Base-by-base conservation (phyloP, 2,329 filamentous ascomycete genomes). In the Exophiala alcalophila region DNA sequence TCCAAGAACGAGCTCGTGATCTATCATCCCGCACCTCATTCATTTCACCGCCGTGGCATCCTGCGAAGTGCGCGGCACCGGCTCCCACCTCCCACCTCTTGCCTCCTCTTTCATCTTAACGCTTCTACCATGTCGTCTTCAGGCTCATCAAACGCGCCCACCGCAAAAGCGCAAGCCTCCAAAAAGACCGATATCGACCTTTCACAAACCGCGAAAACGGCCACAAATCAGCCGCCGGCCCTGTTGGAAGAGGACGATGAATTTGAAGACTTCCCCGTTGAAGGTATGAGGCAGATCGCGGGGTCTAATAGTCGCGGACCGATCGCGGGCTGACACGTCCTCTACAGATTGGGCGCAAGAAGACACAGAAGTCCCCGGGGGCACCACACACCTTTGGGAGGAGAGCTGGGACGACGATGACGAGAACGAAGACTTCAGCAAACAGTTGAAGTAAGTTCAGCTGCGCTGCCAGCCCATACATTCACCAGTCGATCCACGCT, bases 371-470 rank as follows among this genome's bases (percentile, higher is more conserved):
- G 51, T 55, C 14, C 53, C 84, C 44, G 75, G 77, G 59, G 80
- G 75, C 49, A 80, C 72, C 57, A 79, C 82, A 65, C 90, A 97
- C 71, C 74, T 98, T 40, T 98, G 92, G 92, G 92, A 98, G 69
- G 92, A 98, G 76, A 96, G 89, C 75, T 98, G 92, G 92, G 92
- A 98, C 63, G 92, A 98, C 61, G 91, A 97, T 65, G 92, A 97
- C 69, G 92, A 88, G 55, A 92, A 78, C 59, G 92, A 98, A 64
- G 92, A 98, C 61, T 98, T 98, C 66, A 92, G 89, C 9, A 80
- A 86, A 60, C 91, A 97, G 73, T 71, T 98, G 61, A 94, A 88
- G 91, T 95, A 67, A 56, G 84, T 74, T n/a, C n/a, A n/a, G n/a
- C n/a, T 40, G 7, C 23, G 5, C 10, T 4, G 4, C 24, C 6